Percentiles rank a stretch among this genome's conserved stretches.
Conservation (phyloP, 805 yeast genomes). For the Kluyveromyces starmeri region DNA sequence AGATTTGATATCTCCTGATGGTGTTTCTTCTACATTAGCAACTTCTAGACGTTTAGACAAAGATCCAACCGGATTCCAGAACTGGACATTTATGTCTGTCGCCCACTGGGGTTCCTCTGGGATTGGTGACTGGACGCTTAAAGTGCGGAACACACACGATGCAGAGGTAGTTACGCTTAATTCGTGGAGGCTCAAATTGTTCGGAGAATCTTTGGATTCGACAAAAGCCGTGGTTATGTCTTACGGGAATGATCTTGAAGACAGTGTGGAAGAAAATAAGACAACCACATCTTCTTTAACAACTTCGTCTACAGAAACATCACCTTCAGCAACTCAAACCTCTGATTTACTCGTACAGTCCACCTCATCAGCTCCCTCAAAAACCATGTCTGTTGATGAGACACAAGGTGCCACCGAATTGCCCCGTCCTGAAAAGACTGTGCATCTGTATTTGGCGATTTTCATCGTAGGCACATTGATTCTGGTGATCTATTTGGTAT, state of each 20-base stretch:
- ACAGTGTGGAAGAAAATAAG: neutral
- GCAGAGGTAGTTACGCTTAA: slow-evolving; percentile 36
- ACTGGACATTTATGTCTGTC: slow-evolving; percentile 96
- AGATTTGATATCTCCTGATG: slow-evolving; percentile 63
- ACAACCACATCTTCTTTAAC: slow-evolving; percentile 5
- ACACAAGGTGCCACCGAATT: slow-evolving; percentile 26
- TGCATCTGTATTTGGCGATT: slow-evolving; percentile 53
- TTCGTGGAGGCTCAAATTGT: slow-evolving; percentile 70
- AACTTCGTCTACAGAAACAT: slow-evolving; percentile 6
- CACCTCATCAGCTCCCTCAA: slow-evolving; percentile 5
- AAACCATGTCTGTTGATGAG: slow-evolving; percentile 11
- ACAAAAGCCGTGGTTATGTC: slow-evolving; percentile 50
- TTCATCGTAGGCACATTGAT: slow-evolving; percentile 50
- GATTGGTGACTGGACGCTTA: slow-evolving; percentile 73
- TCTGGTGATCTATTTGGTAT: slow-evolving; percentile 37
- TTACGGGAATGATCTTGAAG: slow-evolving; percentile 29
- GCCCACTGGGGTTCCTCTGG: slow-evolving; percentile 98
- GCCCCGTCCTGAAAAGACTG: slow-evolving; percentile 38
- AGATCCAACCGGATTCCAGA: slow-evolving; percentile 47
- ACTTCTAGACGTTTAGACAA: slow-evolving; percentile 53
- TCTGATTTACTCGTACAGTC: slow-evolving; percentile 4
- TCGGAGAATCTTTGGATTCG: slow-evolving; percentile 71
- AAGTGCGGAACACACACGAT: slow-evolving; percentile 41
- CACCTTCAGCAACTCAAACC: neutral
- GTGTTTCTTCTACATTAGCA: slow-evolving; percentile 67